Evolutionary conservation across 2,329 filamentous ascomycete species (phyloP), one percentile per base, ranked within the genome.

Genomic region (Trichophyton schoenleinii): DNA sequence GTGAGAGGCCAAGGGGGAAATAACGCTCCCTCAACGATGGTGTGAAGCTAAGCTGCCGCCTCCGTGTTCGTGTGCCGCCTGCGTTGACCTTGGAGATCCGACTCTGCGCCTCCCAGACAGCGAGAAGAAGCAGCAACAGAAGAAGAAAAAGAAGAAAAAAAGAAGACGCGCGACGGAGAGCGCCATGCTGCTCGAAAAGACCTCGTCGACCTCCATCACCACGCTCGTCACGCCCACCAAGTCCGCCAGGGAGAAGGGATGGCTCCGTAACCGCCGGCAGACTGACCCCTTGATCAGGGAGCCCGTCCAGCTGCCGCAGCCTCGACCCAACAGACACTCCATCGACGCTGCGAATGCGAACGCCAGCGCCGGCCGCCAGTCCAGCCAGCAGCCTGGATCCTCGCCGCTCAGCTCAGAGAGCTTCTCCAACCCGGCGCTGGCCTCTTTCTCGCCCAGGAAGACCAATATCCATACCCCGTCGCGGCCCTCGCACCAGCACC

Each of bases 381-480:
- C 60, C 63, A 64, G 64, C 62, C 63, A 60, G 59, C 62, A 60
- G 60, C 62, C 55, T 59, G 57, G 48, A 48, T 62, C 66, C 28
- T 65, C 62, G 58, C 52, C 66, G 38, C 66, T 69, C 57, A 69
- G 66, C 60, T 64, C 63, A 8, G 64, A 65, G 31, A 66, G 61
- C 46, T 63, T 69, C 60, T 69, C 68, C 44, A 67, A 69, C 61
- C 68, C 68, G 9, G 64, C 68, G 4, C 62, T 69, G 55, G 67
- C 67, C 13, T 62, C 61, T 28, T 67, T 69, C 42, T 66, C 68
- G 34, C 67, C 66, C 60, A 66, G 67, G 53, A 69, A 68, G 58
- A 64, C 66, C 58, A 49, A 49, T 38, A 59, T 34, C 18, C 58
- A 59, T 38, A 42, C 58, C 18, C 44, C 58, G 15, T 36, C 65